phyloP scores from a whole-genome alignment of 2,329 filamentous ascomycete genomes.

The Penicillium sp. region DNA sequence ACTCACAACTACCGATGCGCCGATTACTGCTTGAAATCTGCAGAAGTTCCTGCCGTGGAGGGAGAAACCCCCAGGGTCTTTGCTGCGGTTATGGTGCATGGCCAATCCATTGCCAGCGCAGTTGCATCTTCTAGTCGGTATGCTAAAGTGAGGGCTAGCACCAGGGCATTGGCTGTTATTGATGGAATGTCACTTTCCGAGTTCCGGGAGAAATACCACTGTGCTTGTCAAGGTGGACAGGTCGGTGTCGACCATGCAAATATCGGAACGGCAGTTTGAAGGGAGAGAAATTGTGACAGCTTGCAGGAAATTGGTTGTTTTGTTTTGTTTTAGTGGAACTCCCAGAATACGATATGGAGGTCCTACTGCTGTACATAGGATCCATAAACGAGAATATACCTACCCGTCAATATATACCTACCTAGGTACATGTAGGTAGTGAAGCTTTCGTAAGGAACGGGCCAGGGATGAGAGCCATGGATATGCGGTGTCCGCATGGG shows the following conservation, averaged over 20 bases:
- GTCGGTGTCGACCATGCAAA: slow-evolving; percentile 11
- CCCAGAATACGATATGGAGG: neutral
- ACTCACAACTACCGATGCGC: slow-evolving; percentile 64
- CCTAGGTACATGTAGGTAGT: neutral
- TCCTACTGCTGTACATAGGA: neutral
- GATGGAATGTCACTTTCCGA: slow-evolving; percentile 53
- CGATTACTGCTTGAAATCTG: slow-evolving; percentile 51
- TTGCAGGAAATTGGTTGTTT: neutral
- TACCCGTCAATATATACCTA: neutral
- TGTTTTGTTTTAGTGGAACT: neutral
- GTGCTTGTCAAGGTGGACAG: slow-evolving; percentile 54
- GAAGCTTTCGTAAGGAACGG: slow-evolving; percentile 9
- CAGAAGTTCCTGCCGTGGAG: slow-evolving; percentile 46
- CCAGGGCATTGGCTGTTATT: slow-evolving; percentile 41
- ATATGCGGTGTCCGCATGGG: slow-evolving; percentile 19
- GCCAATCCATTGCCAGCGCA: slow-evolving; percentile 61
- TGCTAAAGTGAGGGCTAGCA: slow-evolving; percentile 61
- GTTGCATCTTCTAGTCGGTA: slow-evolving; percentile 65
- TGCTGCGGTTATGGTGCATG: slow-evolving; percentile 74
- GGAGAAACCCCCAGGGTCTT: slow-evolving; percentile 54
- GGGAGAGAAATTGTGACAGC: neutral
- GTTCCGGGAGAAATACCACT: slow-evolving; percentile 61
- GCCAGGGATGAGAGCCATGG: slow-evolving; percentile 13
- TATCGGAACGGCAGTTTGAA: slow-evolving; percentile 32
- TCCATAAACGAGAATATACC: neutral